Conservation (phyloP, 2,329 filamentous ascomycete species). For the Pseudofabraea citricarpa region DNA sequence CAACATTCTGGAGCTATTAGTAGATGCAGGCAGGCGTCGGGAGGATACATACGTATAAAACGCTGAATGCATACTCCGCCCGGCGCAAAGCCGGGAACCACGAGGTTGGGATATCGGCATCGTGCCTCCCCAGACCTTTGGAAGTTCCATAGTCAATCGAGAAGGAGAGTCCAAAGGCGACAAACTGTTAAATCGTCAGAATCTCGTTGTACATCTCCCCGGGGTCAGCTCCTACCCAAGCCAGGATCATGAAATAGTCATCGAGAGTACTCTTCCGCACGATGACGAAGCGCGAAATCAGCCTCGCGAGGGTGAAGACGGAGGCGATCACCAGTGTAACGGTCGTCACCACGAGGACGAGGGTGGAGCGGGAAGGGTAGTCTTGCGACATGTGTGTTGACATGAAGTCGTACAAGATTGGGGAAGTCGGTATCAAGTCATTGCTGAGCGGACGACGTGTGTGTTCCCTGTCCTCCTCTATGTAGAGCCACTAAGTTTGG, state of each 20-base stretch:
- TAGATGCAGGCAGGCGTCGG: not conserved
- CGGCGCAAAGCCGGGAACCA: slow-evolving; percentile 48
- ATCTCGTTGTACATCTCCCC: not conserved
- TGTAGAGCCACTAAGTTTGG: no score
- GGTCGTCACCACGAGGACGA: not conserved
- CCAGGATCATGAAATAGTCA: slow-evolving; percentile 48
- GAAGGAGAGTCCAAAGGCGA: slow-evolving; percentile 64
- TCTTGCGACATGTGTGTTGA: not conserved
- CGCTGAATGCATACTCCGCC: slow-evolving; percentile 60
- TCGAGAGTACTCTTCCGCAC: not conserved
- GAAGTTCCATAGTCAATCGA: slow-evolving; percentile 59
- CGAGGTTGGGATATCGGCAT: slow-evolving; percentile 49
- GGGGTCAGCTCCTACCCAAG: slow-evolving; percentile 56
- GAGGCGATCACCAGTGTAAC: slow-evolving; percentile 60
- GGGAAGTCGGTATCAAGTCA: no score
- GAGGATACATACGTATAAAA: slow-evolving; percentile 48
- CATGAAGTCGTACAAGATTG: no score
- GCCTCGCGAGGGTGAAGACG: slow-evolving; percentile 66
- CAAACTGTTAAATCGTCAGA: slow-evolving; percentile 26
- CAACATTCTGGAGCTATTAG: slow-evolving; percentile 62
- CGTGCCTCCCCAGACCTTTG: slow-evolving; percentile 65
- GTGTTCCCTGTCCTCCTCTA: no score
- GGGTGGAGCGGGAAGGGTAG: not conserved
- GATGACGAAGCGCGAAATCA: slow-evolving; percentile 37
- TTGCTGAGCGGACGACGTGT: no score